A percentile compares a stretch with the other conserved stretches of the same genome.
These are phyloP conservation scores for Cucurbita pepo DNA, from an alignment of 306 rosid genomes.

Conservation along the genomic window DNA sequence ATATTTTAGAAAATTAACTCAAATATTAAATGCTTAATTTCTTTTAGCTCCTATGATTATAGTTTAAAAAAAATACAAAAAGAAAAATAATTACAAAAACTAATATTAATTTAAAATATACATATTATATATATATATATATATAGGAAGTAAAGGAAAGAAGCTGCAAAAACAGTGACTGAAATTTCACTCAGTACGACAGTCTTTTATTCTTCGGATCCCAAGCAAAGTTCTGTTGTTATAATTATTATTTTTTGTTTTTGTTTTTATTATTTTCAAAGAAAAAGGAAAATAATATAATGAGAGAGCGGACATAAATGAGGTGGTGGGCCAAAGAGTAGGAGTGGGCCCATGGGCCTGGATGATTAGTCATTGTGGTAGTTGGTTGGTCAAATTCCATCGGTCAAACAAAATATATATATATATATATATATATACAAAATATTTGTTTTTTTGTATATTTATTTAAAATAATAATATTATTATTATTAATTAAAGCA, in stretches of 20 bases:
- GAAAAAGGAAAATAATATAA: neutral
- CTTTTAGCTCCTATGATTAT: neutral
- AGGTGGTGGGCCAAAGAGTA: neutral
- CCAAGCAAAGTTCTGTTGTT: neutral
- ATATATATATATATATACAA: neutral
- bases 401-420: neutral
- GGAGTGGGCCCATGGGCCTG: conserved; percentile 6
- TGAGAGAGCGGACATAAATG: neutral
- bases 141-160: neutral
- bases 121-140: no score
- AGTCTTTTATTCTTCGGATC: conserved; percentile 1
- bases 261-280: no score
- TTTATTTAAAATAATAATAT: neutral
- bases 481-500: neutral
- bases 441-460: neutral
- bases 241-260: no score
- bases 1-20: neutral
- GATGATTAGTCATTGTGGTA: neutral
- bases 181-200: neutral
- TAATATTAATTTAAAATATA: no score
- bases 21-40: neutral
- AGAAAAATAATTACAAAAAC: neutral
- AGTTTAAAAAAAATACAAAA: neutral
- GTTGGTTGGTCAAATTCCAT: conserved; percentile 7
- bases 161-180: neutral